A percentile compares a stretch with the other conserved stretches of the same genome.
Evolutionary conservation across 2,329 filamentous ascomycete genomes (phyloP).

Genomic region (Shiraia sp.): DNA sequence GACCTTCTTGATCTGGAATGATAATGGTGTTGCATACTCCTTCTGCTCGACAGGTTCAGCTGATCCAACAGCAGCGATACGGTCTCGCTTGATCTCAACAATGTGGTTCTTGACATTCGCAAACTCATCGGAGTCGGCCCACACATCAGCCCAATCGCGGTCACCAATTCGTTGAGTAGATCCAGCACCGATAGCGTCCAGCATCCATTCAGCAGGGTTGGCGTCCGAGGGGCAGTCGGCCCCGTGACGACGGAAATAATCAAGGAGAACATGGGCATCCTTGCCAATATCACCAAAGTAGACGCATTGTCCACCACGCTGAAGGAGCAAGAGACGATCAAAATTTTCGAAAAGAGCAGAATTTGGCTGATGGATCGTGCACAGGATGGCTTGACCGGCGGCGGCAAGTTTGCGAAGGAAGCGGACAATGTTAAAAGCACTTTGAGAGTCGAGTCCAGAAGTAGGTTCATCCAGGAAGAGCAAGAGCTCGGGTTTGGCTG

Average conservation of each 20-base stretch:
- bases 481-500: conserved; percentile 70
- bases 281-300: conserved; percentile 86
- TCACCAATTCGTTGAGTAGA: conserved; percentile 72
- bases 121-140: conserved; percentile 73
- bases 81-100: conserved; percentile 64
- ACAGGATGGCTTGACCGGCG: conserved; percentile 86
- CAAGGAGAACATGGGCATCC: conserved; percentile 71
- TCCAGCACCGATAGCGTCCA: conserved; percentile 80
- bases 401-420: conserved; percentile 76
- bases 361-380: conserved; percentile 90
- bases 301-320: conserved; percentile 77
- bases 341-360: conserved; percentile 87
- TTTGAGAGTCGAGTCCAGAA: conserved; percentile 72
- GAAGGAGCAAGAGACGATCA: conserved; percentile 77
- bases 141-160: conserved; percentile 80
- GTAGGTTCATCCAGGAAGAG: conserved; percentile 82
- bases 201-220: conserved; percentile 75
- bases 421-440: conserved; percentile 75
- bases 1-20: conserved; percentile 78
- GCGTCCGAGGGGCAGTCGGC: conserved; percentile 61
- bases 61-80: conserved; percentile 53
- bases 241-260: conserved; percentile 56
- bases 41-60: conserved; percentile 59
- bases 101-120: conserved; percentile 69
- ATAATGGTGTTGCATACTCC: conserved; percentile 81